Base-by-base conservation (phyloP, 2,329 filamentous ascomycete genomes). In the Penicillium hordei region DNA sequence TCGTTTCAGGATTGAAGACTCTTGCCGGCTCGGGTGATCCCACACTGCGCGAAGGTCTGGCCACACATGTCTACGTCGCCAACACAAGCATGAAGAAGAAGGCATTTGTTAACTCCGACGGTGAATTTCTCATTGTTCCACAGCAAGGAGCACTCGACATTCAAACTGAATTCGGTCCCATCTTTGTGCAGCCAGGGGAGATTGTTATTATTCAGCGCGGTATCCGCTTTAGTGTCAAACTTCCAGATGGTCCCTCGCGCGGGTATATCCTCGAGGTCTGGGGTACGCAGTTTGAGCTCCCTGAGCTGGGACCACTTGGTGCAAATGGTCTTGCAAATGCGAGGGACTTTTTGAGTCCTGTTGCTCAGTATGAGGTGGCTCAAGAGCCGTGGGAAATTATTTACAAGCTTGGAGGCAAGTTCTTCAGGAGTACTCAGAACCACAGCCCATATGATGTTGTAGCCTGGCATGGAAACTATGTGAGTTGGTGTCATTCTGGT, bases 401-500 rank as follows among this genome's bases (percentile, higher is more conserved):
- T 0, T 82, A 82, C 63, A 89, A 89, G 67, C 82, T 89, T 45
- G 80, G 79, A 1, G 86, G 86, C 1, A 79, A 81, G 42, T 81
- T 88, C 38, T 88, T 87, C 66, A 77, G 75, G 23, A 85, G 82
- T 54, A 80, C 79, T 23, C 87, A 90, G 68, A 78, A 77, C 23
- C 87, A 89, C 68, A 86, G 82, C 2, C 87, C 88, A 0, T 90
- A 89, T 66, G 87, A 90, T 63, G 87, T 89, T 1, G 85, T 89
- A 0, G 87, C 86, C 2, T 89, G 87, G 87, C 86, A 89, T 64
- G 87, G 87, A n/a, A 86, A 83, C 51, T 88, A 88, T 65, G 74
- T 73, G 61, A 21, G 67, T 61, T 29, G 19, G 19, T 10, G 10
- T 25, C 6, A 4, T 29, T 29, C 5, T 6, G 4, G 1, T 4